Base-by-base conservation (phyloP, 116 monocot genomes). In the Iris pallida region DNA sequence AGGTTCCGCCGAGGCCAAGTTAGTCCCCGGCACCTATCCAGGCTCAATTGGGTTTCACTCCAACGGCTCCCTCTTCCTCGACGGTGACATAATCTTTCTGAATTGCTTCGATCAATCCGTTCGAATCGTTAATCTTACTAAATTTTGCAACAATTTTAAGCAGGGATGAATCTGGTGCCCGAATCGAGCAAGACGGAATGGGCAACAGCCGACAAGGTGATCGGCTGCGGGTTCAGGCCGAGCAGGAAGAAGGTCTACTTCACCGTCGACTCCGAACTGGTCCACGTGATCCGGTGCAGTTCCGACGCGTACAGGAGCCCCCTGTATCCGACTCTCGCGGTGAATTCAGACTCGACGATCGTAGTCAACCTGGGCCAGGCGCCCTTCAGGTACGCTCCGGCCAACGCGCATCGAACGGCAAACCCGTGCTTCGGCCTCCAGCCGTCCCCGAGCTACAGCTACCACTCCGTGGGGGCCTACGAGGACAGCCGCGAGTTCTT, bases 1-100 rank as follows among this genome's bases (percentile, higher is more conserved):
- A 11, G 60, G 68, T 0, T n/a, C 63, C 7, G 20, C 57, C 7
- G 13, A 71, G 4, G 53, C 57, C 0, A 64, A 59, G 4, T 53
- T 64, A 19, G 57, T 59, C 20, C 75, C 87, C 0, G 96, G 96
- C 16, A 85, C 76, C 5, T 86, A 86, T 55, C 81, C 79, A 2
- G 84, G 81, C 8, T 96, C 96, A 6, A 81, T 96, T 45, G 82
- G 85, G 16, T 92, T 92, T 75, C 66, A 82, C 74, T 96, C 96
- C 45, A 42, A 84, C 42, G 96, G 96, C 40, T 81, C 82, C 5
- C 71, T 96, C 48, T 73, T 63, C 60, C 89, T 96, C 42, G 92
- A 96, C 59, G 96, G 96, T 89, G 86, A 66, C 13, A 56, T 30
- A 30, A 30, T 30, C n/a, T n/a, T 30, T 1, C 30, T 30, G 30